These are phyloP conservation scores for Aspergillus ochraceoroseus DNA, from an alignment of 2,329 filamentous ascomycete genomes.

Conservation along the genomic window DNA sequence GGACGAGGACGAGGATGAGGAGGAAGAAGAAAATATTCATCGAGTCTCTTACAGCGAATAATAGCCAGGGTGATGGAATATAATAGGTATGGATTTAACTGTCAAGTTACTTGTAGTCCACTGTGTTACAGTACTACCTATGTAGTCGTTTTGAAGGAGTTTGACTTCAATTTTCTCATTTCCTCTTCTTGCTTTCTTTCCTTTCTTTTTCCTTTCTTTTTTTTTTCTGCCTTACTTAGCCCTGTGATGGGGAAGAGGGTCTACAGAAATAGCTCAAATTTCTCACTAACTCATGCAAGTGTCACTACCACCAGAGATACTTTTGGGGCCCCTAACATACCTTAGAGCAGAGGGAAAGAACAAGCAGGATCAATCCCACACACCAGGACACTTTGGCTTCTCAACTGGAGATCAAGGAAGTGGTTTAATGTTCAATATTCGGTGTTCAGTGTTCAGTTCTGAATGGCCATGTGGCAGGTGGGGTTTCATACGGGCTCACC, in stretches of 20 bases:
- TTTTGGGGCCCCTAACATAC: conserved; percentile 1
- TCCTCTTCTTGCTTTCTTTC: not conserved
- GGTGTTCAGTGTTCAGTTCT: conserved; percentile 12
- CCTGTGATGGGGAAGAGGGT: conserved; percentile 3
- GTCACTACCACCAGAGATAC: conserved; percentile 1
- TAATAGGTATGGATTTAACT: too few relatives aligned
- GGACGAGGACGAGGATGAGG: conserved; percentile 22
- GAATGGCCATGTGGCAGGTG: conserved; percentile 30
- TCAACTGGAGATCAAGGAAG: too few relatives aligned
- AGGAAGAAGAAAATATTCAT: conserved; percentile 17
- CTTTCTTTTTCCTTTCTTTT: not conserved
- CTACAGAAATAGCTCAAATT: conserved; percentile 5
- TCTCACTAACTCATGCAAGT: conserved; percentile 7
- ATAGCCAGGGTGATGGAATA: conserved; percentile 13
- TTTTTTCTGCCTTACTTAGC: conserved; percentile 3
- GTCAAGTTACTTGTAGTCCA: too few relatives aligned
- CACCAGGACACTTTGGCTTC: too few relatives aligned
- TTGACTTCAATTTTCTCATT: conserved; percentile 4
- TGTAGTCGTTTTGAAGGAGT: too few relatives aligned
- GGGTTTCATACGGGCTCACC: conserved; percentile 33
- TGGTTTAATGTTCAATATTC: too few relatives aligned
- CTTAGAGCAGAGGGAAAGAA: conserved; percentile 5
- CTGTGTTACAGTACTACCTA: too few relatives aligned
- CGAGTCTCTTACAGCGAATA: conserved; percentile 16
- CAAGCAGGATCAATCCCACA: too few relatives aligned